Base-by-base conservation (phyloP, 805 yeast species). In the Wickerhamiella slavikovae region DNA sequence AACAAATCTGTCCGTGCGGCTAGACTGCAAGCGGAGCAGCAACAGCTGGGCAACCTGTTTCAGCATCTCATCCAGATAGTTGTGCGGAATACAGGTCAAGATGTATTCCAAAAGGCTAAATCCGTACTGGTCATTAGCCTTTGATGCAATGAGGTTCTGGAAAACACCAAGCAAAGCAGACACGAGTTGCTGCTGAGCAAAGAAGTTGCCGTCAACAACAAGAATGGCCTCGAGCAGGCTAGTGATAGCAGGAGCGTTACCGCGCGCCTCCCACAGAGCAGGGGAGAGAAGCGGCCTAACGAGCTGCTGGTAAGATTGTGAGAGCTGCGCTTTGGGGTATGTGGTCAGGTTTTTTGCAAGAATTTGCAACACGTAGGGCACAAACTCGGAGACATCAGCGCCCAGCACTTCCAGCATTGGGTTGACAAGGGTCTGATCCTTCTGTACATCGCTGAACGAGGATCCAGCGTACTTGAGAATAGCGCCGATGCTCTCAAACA, bases 151-250 rank as follows among this genome's bases (percentile, higher is more conserved):
- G 39, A 89, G 58, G 49, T 83, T 80, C 55, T 91, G 98, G 60
- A 79, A 91, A n/a, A 89, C 93, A 23, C 99, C 99, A 24, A 89
- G 57, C 18, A 89, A 65, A 3, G 95, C 93, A 21, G 76, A 66
- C 24, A 80, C 48, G 23, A 45, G 31, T 28, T 60, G 64, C 12
- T 48, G 48, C 17, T 49, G 44, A n/a, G 70, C 53, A 7, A 55
- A 43, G 38, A 58, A 53, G 15, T 44, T 43, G 2, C 52, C 44
- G 3, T 54, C 51, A 27, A 64, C 68, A 26, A 51, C 51, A 20
- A 75, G 53, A 14, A 85, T 70, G 5, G 79, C 70, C 32, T 69
- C 64, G 23, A 89, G 56, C 29, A 89, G 57, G 41, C 94, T 66
- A 0, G 91, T 73, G 14, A 85, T 68, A 2, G 94, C 95, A 2